These are phyloP conservation scores for Elaeis guineensis DNA, from an alignment of 176 grass and related monocot species.

Conservation along the genomic window DNA sequence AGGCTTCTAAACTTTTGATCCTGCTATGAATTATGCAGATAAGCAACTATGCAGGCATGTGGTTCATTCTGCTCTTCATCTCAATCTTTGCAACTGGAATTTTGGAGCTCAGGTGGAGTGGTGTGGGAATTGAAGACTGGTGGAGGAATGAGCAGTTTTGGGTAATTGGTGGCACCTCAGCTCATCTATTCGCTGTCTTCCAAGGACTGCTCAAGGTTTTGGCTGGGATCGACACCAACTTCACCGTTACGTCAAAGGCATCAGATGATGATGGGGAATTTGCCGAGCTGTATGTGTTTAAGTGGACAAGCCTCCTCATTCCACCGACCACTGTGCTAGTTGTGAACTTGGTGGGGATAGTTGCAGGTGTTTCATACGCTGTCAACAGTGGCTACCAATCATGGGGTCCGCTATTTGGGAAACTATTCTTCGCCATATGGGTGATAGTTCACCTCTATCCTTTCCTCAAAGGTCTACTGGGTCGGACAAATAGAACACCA, in stretches of 20 bases:
- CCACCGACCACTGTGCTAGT: constrained; percentile 69
- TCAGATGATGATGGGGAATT: constrained; percentile 68
- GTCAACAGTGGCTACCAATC: constrained; percentile 86
- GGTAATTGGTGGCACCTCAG: constrained; percentile 82
- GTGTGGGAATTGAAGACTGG: constrained; percentile 69
- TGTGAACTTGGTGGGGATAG: constrained; percentile 69
- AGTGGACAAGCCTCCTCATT: constrained; percentile 68
- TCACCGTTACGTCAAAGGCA: constrained; percentile 78
- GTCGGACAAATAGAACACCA: constrained; percentile 65
- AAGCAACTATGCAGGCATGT: constrained; percentile 66
- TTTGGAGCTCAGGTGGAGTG: constrained; percentile 64
- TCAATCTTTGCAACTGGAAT: constrained; percentile 73
- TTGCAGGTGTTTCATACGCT: constrained; percentile 67
- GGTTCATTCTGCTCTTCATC: constrained; percentile 59
- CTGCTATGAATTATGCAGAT: constrained; percentile 38
- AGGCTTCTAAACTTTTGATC: too few species aligned
- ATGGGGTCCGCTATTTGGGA: constrained; percentile 73
- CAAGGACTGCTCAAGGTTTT: constrained; percentile 72
- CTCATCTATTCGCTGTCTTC: constrained; percentile 73
- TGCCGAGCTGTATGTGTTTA: constrained; percentile 63
- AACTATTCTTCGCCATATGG: constrained; percentile 86
- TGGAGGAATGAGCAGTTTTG: constrained; percentile 88
- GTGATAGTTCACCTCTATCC: constrained; percentile 89
- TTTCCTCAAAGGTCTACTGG: constrained; percentile 77
- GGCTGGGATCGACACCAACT: constrained; percentile 74